Evolutionary conservation across 2,329 filamentous ascomycete genomes (phyloP), one percentile per base, ranked within the genome.

Genomic region (Colletotrichum sp.): DNA sequence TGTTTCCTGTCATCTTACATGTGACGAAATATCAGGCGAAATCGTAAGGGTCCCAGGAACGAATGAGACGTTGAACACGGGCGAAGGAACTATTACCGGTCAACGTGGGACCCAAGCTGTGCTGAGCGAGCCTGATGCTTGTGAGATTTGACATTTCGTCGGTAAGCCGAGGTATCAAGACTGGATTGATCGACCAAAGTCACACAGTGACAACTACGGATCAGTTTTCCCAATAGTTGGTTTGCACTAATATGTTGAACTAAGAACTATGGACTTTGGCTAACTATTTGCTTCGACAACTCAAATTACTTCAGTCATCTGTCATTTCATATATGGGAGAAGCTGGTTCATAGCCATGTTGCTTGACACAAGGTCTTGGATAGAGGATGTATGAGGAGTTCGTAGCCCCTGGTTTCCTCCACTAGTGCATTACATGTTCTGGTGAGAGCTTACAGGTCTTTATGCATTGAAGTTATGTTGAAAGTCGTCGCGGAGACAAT

Each of bases 271-370:
- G 39, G 22, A 12, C 9, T 49, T 1, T 49, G 9, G 19, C 39
- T 0, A 7, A n/a, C 3, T 2, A 3, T n/a, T 22, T 22, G 3
- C 19, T n/a, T 49, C 11, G 8, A 4, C 5, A 49, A n/a, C 19
- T 49, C 9, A n/a, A 44, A 44, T 4, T 2, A 44, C 19, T 44
- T 6, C 8, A 44, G 39, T 44, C 5, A 44, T 44, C 19, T n/a
- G 9, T 19, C 39, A n/a, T 44, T 44, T 5, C 39, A n/a, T n/a
- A n/a, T 5, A 44, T 3, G 39, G 19, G 39, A 44, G 39, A 44
- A 44, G 16, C 39, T 6, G 8, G 16, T 44, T 8, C 39, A 44
- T 44, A 44, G 5, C 16, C 8, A n/a, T 44, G 19, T 11, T 16
- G 36, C 36, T 44, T 8, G 8, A 44, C 36, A 16, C 36, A 44